Evolutionary conservation across 495 filamentous ascomycete species (phyloP), one percentile per base, ranked within the genome.

Genomic region (Mycothermus thermophilus): DNA sequence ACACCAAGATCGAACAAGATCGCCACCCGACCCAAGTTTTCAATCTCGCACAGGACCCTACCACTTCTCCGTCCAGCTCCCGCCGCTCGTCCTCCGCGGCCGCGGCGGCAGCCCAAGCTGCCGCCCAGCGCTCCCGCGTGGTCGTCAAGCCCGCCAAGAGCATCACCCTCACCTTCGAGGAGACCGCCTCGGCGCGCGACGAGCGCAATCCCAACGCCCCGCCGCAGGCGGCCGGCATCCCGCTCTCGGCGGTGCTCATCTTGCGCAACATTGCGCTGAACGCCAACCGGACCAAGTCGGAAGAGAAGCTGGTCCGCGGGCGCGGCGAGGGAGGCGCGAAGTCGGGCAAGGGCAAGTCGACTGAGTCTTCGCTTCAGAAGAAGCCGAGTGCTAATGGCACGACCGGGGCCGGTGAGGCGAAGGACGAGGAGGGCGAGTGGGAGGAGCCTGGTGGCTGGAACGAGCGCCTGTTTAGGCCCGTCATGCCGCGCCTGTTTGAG

Each of bases 221-320:
- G 16, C 59, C 67, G 3, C 79, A 93, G 39, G 79, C 88, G 0
- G 71, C 75, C 14, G 90, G 90, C 4, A 74, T 95, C 27, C 83
- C 90, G 6, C 71, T 93, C 24, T 83, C 81, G 25, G 80, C 82
- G 17, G 77, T 80, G 8, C 59, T 95, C 15, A 82, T 99, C 2
- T 60, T 99, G 42, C 74, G 90, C 21, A 99, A 96, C 49, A 71
- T 99, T 16, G 83, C 84, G 3, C 68, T 79, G 14, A 79, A 86
- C 32, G 63, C 85, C 0, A 69, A 76, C 37, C 68, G 74, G 51
- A 69, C 64, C 3, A 63, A 66, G 17, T 62, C 66, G 13, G 66
- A 70, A 41, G 67, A 69, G 37, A 57, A 60, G 40, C 27, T 4
- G 21, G 18, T 5, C 22, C n/a, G 34, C 38, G 36, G 27, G 8